Base-by-base conservation (phyloP, 805 yeast species). In the Wickerhamiella shivajii region DNA sequence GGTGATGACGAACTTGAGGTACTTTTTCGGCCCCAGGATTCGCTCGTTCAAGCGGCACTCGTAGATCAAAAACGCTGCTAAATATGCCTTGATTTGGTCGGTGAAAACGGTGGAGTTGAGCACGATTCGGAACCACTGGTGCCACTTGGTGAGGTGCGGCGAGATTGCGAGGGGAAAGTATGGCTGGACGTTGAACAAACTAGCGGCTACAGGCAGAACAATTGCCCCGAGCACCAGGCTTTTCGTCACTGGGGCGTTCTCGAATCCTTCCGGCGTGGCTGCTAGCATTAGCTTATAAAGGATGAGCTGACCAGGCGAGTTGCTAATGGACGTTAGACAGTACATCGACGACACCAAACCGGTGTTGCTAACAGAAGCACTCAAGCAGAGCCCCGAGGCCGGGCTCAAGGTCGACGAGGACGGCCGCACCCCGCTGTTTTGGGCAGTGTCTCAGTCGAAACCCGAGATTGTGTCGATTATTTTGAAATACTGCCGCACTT, bases 341-440 rank as follows among this genome's bases (percentile, higher is more conserved):
- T 33, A 33, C 24, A 24, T 33, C 21, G 31, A 26, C 21, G 31
- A 26, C 15, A 21, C 20, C 21, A 21, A 33, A 13, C 18, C 31
- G 9, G 31, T 12, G 15, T 17, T 29, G 7, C 21, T 29, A 29
- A 14, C n/a, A 21, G 15, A 21, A 4, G 24, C 18, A 7, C 18
- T 29, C 16, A 19, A 19, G 6, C 3, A 14, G 12, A 20, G 22
- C n/a, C 25, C 32, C 12, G 12, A 11, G 4, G 19, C 14, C 9
- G 25, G 19, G 3, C 14, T 25, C 12, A 29, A 20, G 18, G n/a
- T 20, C 4, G 96, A 85, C 52, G 66, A 63, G 2, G 95, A 84
- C 47, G 75, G 73, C 2, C 64, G 96, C 42, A 72, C 78, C 2
- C 77, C 94, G 2, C 57, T 84, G 30, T 92, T 81, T 52, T 85